Conservation (phyloP, 192 early-diverging fungal species). For the Entomortierella lignicola region DNA sequence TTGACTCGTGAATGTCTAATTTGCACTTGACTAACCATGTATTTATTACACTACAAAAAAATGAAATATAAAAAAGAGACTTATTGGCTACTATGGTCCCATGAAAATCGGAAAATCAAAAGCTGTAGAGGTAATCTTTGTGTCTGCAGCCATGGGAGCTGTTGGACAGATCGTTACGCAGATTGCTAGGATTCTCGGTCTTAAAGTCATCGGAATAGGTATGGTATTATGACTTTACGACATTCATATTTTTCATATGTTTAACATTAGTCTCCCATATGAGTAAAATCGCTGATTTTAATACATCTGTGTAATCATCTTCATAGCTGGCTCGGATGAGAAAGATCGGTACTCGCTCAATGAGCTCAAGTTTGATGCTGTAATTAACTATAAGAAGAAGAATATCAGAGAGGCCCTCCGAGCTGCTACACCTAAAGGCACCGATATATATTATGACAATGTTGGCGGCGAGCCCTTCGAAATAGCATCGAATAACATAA, state of each 20-base stretch:
- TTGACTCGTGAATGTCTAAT: no score
- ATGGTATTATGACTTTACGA: no score
- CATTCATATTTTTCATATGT: no score
- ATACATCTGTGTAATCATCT: no score
- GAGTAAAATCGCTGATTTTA: no score
- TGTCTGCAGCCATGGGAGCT: conserved; percentile 86
- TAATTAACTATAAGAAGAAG: conserved; percentile 89
- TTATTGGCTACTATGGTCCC: no score
- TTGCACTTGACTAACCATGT: no score
- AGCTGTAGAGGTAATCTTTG: conserved; percentile 84
- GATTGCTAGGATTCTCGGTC: conserved; percentile 76
- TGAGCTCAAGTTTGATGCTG: conserved; percentile 80
- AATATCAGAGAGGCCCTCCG: neutral
- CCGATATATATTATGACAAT: conserved; percentile 91
- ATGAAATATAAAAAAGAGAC: no score
- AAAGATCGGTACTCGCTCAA: conserved; percentile 79
- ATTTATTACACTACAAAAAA: no score
- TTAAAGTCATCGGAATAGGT: conserved; percentile 80
- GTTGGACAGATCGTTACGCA: conserved; percentile 82
- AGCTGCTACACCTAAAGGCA: conserved; percentile 17
- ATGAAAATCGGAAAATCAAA: conserved; percentile 82
- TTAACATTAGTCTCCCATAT: no score
- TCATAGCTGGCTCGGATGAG: conserved; percentile 78
- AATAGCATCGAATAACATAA: conserved; percentile 23
- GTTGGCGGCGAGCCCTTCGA: conserved; percentile 63